Conservation (phyloP, 148 eudicot genomes). For the Amaranthus hypochondriacus region DNA sequence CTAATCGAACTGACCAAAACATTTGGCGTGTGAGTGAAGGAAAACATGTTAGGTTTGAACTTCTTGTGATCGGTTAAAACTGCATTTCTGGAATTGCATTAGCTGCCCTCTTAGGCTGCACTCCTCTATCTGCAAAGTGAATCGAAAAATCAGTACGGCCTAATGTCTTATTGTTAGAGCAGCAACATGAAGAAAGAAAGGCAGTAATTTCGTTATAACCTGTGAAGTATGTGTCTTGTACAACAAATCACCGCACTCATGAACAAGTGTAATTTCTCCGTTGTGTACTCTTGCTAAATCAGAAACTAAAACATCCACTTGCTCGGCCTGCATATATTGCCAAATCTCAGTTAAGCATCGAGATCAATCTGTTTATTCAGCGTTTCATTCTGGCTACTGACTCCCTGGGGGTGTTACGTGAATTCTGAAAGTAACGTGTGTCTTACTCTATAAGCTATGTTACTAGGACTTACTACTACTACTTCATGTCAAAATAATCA, state of each 20-base stretch:
- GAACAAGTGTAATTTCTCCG: conserved; percentile 49
- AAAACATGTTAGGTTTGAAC: conserved; percentile 10
- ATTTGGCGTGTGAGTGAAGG: not conserved
- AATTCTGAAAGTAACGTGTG: no score
- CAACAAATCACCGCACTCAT: conserved; percentile 61
- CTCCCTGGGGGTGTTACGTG: not conserved
- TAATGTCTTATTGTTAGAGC: not conserved
- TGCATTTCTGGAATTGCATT: conserved; percentile 37
- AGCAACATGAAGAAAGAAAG: not conserved
- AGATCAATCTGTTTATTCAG: not conserved
- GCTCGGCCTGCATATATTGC: conserved; percentile 55
- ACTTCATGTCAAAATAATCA: no score
- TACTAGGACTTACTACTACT: no score
- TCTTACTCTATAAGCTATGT: no score
- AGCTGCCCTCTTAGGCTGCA: conserved; percentile 70
- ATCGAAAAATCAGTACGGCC: not conserved
- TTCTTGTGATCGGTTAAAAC: conserved; percentile 6
- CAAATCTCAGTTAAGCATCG: conserved; percentile 3
- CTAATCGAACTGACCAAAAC: not conserved
- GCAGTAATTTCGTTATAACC: conserved; percentile 27
- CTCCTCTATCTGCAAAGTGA: conserved; percentile 51
- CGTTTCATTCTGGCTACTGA: not conserved
- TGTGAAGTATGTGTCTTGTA: conserved; percentile 42
- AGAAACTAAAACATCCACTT: conserved; percentile 44
- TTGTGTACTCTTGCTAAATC: conserved; percentile 52